Conservation (phyloP, 75 land plant species). For the Gnetum montanum region DNA sequence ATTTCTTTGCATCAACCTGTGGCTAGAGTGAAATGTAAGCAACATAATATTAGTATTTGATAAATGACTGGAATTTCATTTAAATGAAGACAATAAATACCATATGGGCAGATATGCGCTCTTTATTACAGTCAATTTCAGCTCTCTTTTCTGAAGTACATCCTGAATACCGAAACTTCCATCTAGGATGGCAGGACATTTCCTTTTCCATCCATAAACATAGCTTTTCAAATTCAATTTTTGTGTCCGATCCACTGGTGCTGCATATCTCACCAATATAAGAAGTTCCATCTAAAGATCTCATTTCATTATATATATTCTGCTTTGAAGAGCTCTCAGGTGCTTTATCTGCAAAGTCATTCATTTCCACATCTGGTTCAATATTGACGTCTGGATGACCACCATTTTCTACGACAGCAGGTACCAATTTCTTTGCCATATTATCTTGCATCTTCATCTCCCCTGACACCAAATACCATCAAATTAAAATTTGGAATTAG, state of each 20-base stretch:
- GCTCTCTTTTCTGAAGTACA: not conserved
- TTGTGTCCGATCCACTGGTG: slow-evolving; percentile 47
- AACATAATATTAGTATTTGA: not conserved
- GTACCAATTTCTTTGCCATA: no score
- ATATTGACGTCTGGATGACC: slow-evolving; percentile 20
- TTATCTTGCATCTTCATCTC: no score
- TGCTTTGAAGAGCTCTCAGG: slow-evolving; percentile 12
- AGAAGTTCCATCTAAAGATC: slow-evolving; percentile 23
- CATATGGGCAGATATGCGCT: not conserved
- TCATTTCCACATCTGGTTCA: slow-evolving; percentile 9
- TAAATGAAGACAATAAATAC: not conserved
- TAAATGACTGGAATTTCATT: not conserved
- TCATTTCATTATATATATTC: slow-evolving; percentile 28
- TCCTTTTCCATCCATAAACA: slow-evolving; percentile 25
- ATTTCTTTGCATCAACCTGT: slow-evolving; percentile 1
- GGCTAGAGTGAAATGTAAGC: not conserved
- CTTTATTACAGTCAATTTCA: not conserved
- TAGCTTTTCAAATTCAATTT: slow-evolving; percentile 12
- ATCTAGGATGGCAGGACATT: slow-evolving; percentile 49
- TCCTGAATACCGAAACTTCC: slow-evolving; percentile 46
- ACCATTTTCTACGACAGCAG: no score
- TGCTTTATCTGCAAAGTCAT: slow-evolving; percentile 12
- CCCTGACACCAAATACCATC: no score
- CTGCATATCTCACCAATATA: slow-evolving; percentile 56
- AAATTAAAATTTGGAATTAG: no score